phyloP scores from a whole-genome alignment of 768 basidiomycete species.

The Hypholoma sublateritium region DNA sequence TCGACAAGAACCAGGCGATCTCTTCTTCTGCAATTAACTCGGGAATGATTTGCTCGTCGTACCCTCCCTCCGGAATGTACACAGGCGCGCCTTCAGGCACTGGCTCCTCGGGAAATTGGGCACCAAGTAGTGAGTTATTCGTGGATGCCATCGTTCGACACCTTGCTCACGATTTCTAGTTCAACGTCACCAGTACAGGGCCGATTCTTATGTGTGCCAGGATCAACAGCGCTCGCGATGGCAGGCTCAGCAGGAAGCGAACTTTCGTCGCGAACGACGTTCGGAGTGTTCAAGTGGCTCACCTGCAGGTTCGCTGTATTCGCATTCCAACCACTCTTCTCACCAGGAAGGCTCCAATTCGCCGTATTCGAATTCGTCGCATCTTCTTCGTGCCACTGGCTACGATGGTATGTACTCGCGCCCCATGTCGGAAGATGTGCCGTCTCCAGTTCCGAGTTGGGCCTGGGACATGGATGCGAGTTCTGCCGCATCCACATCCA shows the following conservation, averaged over 20 bases:
- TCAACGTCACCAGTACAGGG: conserved; percentile 11
- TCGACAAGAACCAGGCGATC: conserved; percentile 12
- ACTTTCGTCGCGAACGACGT: conserved; percentile 3
- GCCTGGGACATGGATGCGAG: conserved; percentile 19
- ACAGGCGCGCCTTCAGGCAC: conserved; percentile 6
- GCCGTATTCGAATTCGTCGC: not conserved
- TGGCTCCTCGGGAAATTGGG: conserved; percentile 17
- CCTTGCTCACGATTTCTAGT: conserved; percentile 4
- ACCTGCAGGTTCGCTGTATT: not conserved
- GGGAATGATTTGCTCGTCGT: conserved; percentile 15
- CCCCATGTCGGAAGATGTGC: not conserved
- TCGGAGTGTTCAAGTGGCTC: not conserved
- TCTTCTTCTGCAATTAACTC: not conserved
- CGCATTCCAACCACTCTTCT: not conserved
- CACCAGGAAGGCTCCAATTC: conserved; percentile 1
- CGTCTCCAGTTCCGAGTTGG: conserved; percentile 13
- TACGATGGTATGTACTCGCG: not conserved
- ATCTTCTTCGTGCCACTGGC: not conserved
- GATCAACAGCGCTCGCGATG: conserved; percentile 8
- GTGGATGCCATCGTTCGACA: not conserved
- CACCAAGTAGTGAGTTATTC: conserved; percentile 16
- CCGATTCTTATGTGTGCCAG: not conserved
- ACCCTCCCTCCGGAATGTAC: conserved; percentile 16
- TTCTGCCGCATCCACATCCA: conserved; percentile 12
- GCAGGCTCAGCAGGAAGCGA: conserved; percentile 3